Evolutionary conservation across 192 early-diverging fungal genomes (phyloP), one percentile per base, ranked within the genome.

Genomic region (Backusella parvicylindrica): DNA sequence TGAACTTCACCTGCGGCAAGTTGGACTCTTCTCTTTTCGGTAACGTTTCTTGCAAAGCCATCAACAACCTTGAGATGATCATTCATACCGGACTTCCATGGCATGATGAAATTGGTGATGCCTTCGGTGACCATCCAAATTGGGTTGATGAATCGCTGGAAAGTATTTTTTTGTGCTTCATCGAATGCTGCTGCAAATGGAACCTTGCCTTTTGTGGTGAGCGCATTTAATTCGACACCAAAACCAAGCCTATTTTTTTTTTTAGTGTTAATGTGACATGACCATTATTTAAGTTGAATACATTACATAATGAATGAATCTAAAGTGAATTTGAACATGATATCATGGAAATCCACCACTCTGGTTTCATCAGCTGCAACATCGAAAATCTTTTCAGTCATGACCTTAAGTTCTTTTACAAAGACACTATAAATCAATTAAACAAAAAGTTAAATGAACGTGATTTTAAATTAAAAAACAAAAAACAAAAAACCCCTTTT

Each of bases 121-220:
- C 49, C 32, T 23, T 43, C 68, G 32, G 64, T 26, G 1, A 32
- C 12, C 26, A 38, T 13, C 71, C 75, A 74, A 32, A 77, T 71
- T 36, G 75, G 77, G 40, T 73, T 77, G 35, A 82, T 71, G 40
- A 84, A 75, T 2, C 84, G 80, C 12, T 75, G 43, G n/a, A 77
- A 74, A 0, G 84, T 84, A 1, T 38, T 56, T 30, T 70, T 68
- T 73, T 88, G 87, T 7, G 79, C 83, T 32, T 75, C 79, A 60
- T 90, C 88, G 71, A 90, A 90, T 13, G 88, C 71, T 3, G 49
- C 49, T 1, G 87, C 88, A 79, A 91, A 89, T n/a, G 73, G 79
- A 26, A 84, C 76, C 38, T 81, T 78, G 11, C 73, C 82, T 7
- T 78, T 77, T 32, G 69, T 75, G 31, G 72, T 64, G 13, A 89